These are phyloP conservation scores for Castanea crenata DNA, from an alignment of 306 rosid genomes.

Conservation along the genomic window DNA sequence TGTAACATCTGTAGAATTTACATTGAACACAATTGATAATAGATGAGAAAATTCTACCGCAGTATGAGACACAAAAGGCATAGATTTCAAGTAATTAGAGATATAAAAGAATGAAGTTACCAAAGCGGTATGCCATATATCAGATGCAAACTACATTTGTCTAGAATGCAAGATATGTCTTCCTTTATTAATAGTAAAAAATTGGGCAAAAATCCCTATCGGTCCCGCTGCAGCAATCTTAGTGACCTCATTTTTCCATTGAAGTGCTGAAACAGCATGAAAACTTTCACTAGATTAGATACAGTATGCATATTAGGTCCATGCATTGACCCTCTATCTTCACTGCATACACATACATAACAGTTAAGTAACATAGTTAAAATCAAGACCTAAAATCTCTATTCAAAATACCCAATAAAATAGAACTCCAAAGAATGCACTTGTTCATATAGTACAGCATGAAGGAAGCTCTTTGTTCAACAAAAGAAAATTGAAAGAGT, in stretches of 20 bases:
- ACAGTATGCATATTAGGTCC: too few relatives aligned
- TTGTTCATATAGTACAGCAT: too few relatives aligned
- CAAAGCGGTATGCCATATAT: slow-evolving; percentile 42
- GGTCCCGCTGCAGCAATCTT: slow-evolving; percentile 12
- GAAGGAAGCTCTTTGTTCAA: too few relatives aligned
- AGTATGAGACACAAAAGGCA: slow-evolving; percentile 1
- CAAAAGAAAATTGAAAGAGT: too few relatives aligned
- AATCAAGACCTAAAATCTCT: too few relatives aligned
- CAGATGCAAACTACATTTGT: slow-evolving; percentile 23
- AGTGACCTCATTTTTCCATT: slow-evolving; percentile 1
- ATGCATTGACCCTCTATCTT: too few relatives aligned
- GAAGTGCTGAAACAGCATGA: neutral
- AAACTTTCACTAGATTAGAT: slow-evolving; percentile 9
- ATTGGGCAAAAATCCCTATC: neutral
- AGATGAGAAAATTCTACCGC: neutral
- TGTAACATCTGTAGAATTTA: neutral
- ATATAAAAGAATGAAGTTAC: slow-evolving; percentile 25
- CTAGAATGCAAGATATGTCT: slow-evolving; percentile 8
- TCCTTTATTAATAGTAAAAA: slow-evolving; percentile 10
- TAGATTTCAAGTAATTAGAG: neutral
- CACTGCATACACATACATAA: too few relatives aligned
- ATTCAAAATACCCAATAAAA: too few relatives aligned
- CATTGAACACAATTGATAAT: neutral
- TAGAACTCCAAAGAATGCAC: too few relatives aligned
- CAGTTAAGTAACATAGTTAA: too few relatives aligned